A percentile compares a stretch with the other conserved stretches of the same genome.
These are phyloP conservation scores for Globisporangium uncinulatum DNA, from an alignment of 352 stramenopile species.

Conservation along the genomic window DNA sequence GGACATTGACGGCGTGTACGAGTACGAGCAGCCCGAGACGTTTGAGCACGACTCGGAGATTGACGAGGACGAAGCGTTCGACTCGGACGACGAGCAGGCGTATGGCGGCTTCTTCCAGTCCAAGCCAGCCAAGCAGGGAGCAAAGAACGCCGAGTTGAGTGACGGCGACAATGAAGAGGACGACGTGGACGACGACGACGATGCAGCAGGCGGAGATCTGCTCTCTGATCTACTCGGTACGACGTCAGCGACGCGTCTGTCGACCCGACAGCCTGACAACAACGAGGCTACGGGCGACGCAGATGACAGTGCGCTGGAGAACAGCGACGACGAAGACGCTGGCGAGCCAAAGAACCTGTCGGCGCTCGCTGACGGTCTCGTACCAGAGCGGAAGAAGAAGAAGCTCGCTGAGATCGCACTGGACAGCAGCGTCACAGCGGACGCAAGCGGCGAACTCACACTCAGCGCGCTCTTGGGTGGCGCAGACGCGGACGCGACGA, in stretches of 20 bases:
- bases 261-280: conserved; percentile 26
- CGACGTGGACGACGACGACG: conserved; percentile 35
- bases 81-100: conserved; percentile 89
- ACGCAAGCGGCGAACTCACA: conserved; percentile 24
- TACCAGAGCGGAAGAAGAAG: conserved; percentile 42
- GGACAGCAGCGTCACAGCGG: conserved; percentile 20
- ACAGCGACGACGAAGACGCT: conserved; percentile 33
- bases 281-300: conserved; percentile 21
- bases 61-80: conserved; percentile 92
- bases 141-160: conserved; percentile 15
- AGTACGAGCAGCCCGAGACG: conserved; percentile 71
- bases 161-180: conserved; percentile 25
- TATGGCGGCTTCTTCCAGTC: conserved; percentile 84
- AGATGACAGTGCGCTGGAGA: conserved; percentile 20
- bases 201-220: conserved; percentile 55
- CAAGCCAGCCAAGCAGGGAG: conserved; percentile 15
- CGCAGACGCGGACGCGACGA: conserved; percentile 15
- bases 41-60: conserved; percentile 92
- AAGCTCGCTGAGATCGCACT: conserved; percentile 49
- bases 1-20: conserved; percentile 78
- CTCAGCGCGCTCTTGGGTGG: conserved; percentile 33
- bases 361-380: conserved; percentile 43
- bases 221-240: conserved; percentile 71
- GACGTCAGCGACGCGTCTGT: conserved; percentile 41
- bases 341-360: conserved; percentile 41